These are phyloP conservation scores for Paragyromitra xinjiangensis DNA, from an alignment of 495 filamentous ascomycete species.

Conservation along the genomic window DNA sequence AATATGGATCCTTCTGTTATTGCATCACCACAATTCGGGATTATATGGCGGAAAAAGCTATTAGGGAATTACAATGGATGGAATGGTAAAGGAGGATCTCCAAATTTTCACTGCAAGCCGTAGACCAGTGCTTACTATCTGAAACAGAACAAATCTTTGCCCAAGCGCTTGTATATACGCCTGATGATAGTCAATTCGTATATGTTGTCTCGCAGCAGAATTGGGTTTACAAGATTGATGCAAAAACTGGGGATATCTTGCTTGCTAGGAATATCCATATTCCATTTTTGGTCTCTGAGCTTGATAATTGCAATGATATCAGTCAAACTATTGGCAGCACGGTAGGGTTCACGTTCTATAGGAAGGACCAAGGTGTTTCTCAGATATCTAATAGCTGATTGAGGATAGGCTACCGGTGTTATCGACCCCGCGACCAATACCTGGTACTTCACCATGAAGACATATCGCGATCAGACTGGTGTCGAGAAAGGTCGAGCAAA, in stretches of 20 bases:
- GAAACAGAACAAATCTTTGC: conserved; percentile 60
- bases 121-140: neutral
- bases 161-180: conserved; percentile 63
- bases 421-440: conserved; percentile 63
- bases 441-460: conserved; percentile 62
- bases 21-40: conserved; percentile 60
- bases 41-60: conserved; percentile 60
- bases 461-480: conserved; percentile 57
- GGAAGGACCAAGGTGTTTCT: neutral
- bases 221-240: conserved; percentile 62
- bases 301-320: conserved; percentile 63
- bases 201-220: conserved; percentile 63
- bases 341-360: conserved; percentile 33
- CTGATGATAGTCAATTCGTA: conserved; percentile 60
- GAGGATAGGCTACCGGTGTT: conserved; percentile 58
- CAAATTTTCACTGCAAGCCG: neutral
- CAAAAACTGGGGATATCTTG: conserved; percentile 61
- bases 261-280: conserved; percentile 59
- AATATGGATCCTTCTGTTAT: conserved; percentile 63
- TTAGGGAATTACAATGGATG: conserved; percentile 59
- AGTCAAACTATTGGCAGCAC: conserved; percentile 61
- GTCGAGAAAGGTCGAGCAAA: conserved; percentile 50
- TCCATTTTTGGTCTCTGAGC: conserved; percentile 61
- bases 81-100: conserved; percentile 16
- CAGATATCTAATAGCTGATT: neutral